Percentiles rank a stretch among this genome's conserved stretches.
Evolutionary conservation across 106 monocot species (phyloP).

Genomic region (Platanthera guangdongensis): DNA sequence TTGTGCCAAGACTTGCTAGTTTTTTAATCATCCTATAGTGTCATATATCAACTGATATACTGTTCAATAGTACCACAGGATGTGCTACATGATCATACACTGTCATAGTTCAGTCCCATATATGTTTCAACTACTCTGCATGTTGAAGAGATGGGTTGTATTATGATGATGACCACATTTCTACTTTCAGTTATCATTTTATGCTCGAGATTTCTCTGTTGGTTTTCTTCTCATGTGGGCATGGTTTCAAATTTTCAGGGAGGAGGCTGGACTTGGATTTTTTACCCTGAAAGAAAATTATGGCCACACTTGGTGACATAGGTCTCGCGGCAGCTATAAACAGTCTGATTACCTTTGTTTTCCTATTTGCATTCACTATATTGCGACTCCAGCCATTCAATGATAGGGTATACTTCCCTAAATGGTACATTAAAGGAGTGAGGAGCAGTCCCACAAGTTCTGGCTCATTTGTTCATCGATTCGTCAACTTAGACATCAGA

Average conservation of each 20-base stretch:
- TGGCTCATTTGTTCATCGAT: conserved; percentile 37
- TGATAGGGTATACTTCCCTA: conserved; percentile 95
- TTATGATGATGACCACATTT: background rate
- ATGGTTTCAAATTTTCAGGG: conserved; percentile 11
- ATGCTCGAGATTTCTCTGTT: background rate
- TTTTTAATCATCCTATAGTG: background rate
- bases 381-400: conserved; percentile 82
- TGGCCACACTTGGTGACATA: conserved; percentile 78
- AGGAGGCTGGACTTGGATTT: background rate
- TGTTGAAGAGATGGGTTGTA: background rate
- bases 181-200: background rate
- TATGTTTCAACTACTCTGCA: background rate
- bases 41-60: background rate
- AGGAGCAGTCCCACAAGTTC: conserved; percentile 54
- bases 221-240: background rate
- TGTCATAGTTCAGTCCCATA: background rate
- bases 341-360: conserved; percentile 66
- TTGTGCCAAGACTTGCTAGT: background rate
- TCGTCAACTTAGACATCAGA: conserved; percentile 76
- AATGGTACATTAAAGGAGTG: conserved; percentile 90
- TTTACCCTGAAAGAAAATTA: conserved; percentile 12
- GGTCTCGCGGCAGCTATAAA: conserved; percentile 80
- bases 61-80: background rate
- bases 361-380: conserved; percentile 73
- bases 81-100: background rate